Conservation (phyloP, 1,284 basidiomycete species). For the Ceratobasidium sp. region DNA sequence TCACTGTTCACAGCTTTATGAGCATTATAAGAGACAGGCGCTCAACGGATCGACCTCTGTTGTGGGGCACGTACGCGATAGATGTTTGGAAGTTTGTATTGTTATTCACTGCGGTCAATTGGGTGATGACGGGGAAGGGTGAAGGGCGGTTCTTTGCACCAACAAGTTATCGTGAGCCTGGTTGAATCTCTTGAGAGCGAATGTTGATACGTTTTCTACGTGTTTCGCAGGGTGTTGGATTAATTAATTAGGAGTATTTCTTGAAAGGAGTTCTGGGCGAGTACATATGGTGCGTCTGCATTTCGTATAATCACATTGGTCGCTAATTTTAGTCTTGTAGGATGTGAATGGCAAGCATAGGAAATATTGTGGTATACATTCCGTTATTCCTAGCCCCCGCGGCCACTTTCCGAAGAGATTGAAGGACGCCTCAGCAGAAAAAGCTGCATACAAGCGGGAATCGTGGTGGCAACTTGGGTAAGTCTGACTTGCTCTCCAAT, state of each 20-base stretch:
- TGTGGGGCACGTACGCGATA: background rate
- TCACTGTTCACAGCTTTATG: background rate
- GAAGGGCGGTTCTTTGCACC: background rate
- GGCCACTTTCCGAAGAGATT: background rate
- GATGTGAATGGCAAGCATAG: background rate
- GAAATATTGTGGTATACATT: background rate
- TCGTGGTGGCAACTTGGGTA: background rate
- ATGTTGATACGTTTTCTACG: background rate
- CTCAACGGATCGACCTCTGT: background rate
- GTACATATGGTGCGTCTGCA: background rate
- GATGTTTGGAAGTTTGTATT: background rate
- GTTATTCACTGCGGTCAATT: background rate
- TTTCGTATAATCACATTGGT: background rate
- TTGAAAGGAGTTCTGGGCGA: background rate
- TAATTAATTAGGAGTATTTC: background rate
- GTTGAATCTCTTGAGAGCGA: background rate
- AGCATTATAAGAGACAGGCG: background rate
- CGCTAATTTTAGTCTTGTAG: background rate
- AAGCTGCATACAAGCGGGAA: background rate
- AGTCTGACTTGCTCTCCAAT: too few species aligned
- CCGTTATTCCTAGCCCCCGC: background rate
- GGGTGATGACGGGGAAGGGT: background rate
- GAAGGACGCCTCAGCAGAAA: too few species aligned
- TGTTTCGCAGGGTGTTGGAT: constrained; percentile 18
- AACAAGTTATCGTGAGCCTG: background rate